Evolutionary conservation across 306 rosid species (phyloP), one percentile per base, ranked within the genome.

Genomic region (Benincasa hispida): DNA sequence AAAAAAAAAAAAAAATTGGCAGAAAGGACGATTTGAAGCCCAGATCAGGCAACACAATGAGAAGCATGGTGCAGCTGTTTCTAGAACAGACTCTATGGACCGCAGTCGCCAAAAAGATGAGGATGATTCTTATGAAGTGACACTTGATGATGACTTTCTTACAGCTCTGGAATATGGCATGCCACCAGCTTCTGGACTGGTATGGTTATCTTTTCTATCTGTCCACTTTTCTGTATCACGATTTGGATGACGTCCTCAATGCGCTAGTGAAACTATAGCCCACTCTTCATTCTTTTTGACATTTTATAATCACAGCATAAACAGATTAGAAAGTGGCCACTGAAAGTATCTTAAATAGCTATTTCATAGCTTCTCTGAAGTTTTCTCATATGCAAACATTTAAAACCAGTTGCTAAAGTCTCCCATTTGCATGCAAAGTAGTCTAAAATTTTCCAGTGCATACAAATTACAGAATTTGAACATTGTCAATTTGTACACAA

Each of bases 151-250:
- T 55, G 98, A 94, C 83, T 94, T 94, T 75, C 72, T 94, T 35
- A 94, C 96, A 19, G 97, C 98, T 82, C 81, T 94, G 91, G 98
- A 94, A 81, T 92, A 94, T 78, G 98, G 98, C 79, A 91, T 94
- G 98, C 98, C 98, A 78, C 96, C 98, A 32, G 97, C 98, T 63
- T 91, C 97, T 25, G 98, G 98, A 89, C 81, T 94, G 98, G 98
- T 93, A 90, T 77, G 66, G 28, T 74, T 47, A 61, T 84, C 74
- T 42, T 41, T 68, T 67, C 50, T 39, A 22, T 24, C 81, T 75
- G 39, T 34, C 37, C 22, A 42, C 74, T 69, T 69, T 67, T 21
- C 54, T 67, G 2, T 67, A 39, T 9, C 17, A 6, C 74, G 3
- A 41, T 69, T 42, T 70, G 58, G 75, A 69, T 69, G 55, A 25